Percentiles rank a stretch among this genome's conserved stretches.
Conservation (phyloP, 1,139 yeast species). For the Debaryomyces coudertii region DNA sequence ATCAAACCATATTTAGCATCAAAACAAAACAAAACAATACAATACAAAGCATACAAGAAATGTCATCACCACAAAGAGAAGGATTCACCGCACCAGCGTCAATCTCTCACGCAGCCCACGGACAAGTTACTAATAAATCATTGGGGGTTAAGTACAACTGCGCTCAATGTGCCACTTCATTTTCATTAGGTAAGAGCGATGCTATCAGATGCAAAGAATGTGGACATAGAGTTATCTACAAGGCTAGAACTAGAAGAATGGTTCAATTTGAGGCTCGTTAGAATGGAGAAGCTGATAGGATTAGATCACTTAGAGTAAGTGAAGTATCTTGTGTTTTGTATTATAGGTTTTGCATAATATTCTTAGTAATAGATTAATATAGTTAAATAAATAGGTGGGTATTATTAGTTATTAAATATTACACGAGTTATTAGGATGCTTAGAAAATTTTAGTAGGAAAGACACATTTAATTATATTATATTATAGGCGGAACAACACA, state of each 20-base stretch:
- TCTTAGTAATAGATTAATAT: slow-evolving; percentile 3
- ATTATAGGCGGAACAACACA: not conserved
- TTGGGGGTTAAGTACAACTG: slow-evolving; percentile 92
- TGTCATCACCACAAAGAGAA: slow-evolving; percentile 77
- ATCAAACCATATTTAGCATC: not conserved
- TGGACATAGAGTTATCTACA: slow-evolving; percentile 96
- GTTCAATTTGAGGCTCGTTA: slow-evolving; percentile 61
- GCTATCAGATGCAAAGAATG: slow-evolving; percentile 98
- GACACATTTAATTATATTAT: not conserved
- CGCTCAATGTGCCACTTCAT: slow-evolving; percentile 93
- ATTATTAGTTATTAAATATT: slow-evolving; percentile 4
- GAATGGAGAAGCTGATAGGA: not conserved
- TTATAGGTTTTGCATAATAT: slow-evolving; percentile 7
- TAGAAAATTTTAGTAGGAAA: not conserved
- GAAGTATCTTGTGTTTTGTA: slow-evolving; percentile 7
- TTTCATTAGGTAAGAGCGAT: slow-evolving; percentile 87
- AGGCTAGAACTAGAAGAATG: slow-evolving; percentile 97
- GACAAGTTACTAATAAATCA: slow-evolving; percentile 63
- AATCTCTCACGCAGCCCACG: slow-evolving; percentile 65
- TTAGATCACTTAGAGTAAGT: not conserved
- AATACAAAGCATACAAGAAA: slow-evolving; percentile 24
- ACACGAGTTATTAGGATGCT: not conserved
- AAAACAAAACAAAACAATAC: not conserved
- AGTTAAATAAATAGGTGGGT: not conserved
- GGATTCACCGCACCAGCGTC: slow-evolving; percentile 89